Evolutionary conservation across 192 early-diverging fungal genomes (phyloP), one percentile per base, ranked within the genome.

Genomic region (Backusella psychrophila): DNA sequence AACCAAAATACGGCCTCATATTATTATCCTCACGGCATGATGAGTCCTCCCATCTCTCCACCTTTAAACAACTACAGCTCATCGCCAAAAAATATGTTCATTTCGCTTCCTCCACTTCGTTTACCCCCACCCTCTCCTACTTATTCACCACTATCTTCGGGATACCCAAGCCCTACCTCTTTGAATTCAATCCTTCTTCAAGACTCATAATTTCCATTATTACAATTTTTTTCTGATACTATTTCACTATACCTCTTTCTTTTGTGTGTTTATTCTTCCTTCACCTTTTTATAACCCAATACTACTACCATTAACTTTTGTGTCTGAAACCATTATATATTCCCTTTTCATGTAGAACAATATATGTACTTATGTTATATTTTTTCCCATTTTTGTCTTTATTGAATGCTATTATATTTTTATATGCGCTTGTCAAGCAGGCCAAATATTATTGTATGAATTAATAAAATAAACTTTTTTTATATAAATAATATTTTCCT

Each of bases 101-200:
- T 46, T 71, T 46, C 36, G 15, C 70, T 29, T 38, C 36, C 39
- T 71, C 70, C 70, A 21, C 70, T 38, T 65, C 36, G 66, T 31
- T 26, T 34, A 19, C 56, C 70, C 11, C 12, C 46, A 49, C 46
- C 56, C 3, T 63, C 56, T 52, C 38, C 42, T 72, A 42, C 11
- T 7, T 49, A 33, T 44, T 44, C 70, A 46, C 23, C 70, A 31
- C 73, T 6, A 49, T 21, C 33, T 42, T 6, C 65, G 26, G 56
- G 56, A 29, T 8, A 63, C n/a, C 29, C 56, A 29, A 63, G 56
- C 23, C 56, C 56, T 63, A 29, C 56, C 23, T 59, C 56, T 59
- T 26, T 63, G 12, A 63, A 63, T 29, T 63, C 56, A 29, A 63
- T 63, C 26, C 26, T 63, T 63, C 56, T 29, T 63, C 56, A 63